These are phyloP conservation scores for Ogataea paraovalis DNA, from an alignment of 805 yeast species.

Conservation along the genomic window DNA sequence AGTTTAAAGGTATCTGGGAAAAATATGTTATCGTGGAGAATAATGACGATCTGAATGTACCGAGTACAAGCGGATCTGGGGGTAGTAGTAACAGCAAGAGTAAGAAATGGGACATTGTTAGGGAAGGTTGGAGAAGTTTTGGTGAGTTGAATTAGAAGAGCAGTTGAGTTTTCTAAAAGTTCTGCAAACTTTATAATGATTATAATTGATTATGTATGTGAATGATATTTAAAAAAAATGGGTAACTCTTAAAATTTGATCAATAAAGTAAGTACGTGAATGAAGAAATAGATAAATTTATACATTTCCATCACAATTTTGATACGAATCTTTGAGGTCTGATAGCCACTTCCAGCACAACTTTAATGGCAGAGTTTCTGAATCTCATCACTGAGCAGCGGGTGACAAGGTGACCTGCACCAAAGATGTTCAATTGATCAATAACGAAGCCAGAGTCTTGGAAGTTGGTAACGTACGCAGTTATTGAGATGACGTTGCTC, in stretches of 20 bases:
- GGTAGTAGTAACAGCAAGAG: slow-evolving; percentile 1
- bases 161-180: no score
- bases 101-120: slow-evolving; percentile 49
- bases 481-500: not conserved
- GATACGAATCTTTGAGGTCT: slow-evolving; percentile 6
- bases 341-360: slow-evolving; percentile 44
- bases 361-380: slow-evolving; percentile 39
- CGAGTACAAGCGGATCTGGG: slow-evolving; percentile 6
- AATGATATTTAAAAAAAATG: not conserved
- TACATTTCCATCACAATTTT: not conserved
- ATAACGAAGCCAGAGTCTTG: slow-evolving; percentile 9
- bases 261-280: no score
- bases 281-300: no score
- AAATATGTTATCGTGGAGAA: slow-evolving; percentile 68
- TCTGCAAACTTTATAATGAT: not conserved
- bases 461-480: slow-evolving; percentile 1
- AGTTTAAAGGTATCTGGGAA: slow-evolving; percentile 74
- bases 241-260: not conserved
- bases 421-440: slow-evolving; percentile 6
- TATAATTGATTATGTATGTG: not conserved
- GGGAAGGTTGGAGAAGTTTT: slow-evolving; percentile 70
- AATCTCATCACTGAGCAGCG: slow-evolving; percentile 34
- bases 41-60: slow-evolving; percentile 18
- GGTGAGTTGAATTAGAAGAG: slow-evolving; percentile 34
- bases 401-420: slow-evolving; percentile 7